Evolutionary conservation across 2,329 filamentous ascomycete species (phyloP).

Genomic region (Waltergamsia citrina): DNA sequence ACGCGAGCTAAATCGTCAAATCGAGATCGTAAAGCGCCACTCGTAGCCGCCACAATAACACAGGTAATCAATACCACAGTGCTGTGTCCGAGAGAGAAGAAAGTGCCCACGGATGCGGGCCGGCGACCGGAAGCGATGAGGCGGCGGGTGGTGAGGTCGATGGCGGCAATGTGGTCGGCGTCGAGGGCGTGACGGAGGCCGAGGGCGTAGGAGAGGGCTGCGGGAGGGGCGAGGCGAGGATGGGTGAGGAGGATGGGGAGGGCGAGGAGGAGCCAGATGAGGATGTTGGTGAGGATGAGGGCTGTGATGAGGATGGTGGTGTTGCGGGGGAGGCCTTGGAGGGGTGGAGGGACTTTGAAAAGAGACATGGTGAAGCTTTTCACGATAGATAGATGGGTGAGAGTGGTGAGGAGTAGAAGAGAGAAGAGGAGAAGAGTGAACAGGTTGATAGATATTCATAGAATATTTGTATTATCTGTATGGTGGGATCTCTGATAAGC

Average conservation of each 20-base stretch:
- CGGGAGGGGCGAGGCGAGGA: slow-evolving; percentile 62
- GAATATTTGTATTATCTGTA: too few species aligned
- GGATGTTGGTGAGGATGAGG: slow-evolving; percentile 39
- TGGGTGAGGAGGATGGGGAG: slow-evolving; percentile 40
- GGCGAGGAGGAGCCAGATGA: slow-evolving; percentile 45
- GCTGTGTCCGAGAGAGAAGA: slow-evolving; percentile 87
- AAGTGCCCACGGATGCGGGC: slow-evolving; percentile 87
- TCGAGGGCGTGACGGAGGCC: slow-evolving; percentile 93
- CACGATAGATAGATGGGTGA: background rate
- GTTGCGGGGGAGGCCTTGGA: slow-evolving; percentile 19
- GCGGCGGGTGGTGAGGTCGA: slow-evolving; percentile 88
- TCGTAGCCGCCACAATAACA: slow-evolving; percentile 83
- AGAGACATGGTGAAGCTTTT: background rate
- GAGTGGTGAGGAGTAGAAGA: background rate
- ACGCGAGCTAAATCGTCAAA: slow-evolving; percentile 74
- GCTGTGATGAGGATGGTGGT: slow-evolving; percentile 38
- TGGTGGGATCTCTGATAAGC: too few species aligned
- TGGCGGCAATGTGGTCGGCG: slow-evolving; percentile 81
- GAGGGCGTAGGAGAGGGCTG: slow-evolving; percentile 78
- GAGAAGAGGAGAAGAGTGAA: background rate
- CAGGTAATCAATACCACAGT: slow-evolving; percentile 89
- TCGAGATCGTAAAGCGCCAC: slow-evolving; percentile 68
- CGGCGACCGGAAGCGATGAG: slow-evolving; percentile 77
- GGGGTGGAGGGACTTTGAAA: too few species aligned
- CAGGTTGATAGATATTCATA: too few species aligned